A percentile compares a stretch with the other conserved stretches of the same genome.
Evolutionary conservation across 1,139 yeast genomes (phyloP).

Genomic region (Pneumocystis oryctolagi): DNA sequence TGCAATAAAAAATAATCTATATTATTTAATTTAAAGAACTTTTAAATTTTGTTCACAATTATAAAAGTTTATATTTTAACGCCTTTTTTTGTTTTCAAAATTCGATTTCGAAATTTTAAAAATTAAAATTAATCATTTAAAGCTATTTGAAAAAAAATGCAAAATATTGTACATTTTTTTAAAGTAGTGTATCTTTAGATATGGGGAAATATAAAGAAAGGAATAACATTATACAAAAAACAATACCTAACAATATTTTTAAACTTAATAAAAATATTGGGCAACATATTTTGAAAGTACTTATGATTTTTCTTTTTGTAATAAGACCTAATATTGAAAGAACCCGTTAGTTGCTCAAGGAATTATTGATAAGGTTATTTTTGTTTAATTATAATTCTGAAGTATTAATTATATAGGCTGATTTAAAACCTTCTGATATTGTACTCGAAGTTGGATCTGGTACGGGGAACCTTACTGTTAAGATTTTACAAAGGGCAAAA

Average conservation of each 20-base stretch:
- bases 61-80: no score
- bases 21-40: no score
- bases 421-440: constrained; percentile 75
- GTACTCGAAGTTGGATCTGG: constrained; percentile 98
- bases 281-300: constrained; percentile 52
- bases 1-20: no score
- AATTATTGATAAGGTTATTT: constrained; percentile 62
- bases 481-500: constrained; percentile 80
- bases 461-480: constrained; percentile 92
- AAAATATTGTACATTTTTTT: not conserved
- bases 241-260: constrained; percentile 15
- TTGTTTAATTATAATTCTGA: not conserved
- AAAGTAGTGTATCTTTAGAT: not conserved
- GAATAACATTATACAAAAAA: not conserved
- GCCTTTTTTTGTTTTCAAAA: no score
- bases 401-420: constrained; percentile 32
- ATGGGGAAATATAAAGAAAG: not conserved
- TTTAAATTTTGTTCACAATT: no score
- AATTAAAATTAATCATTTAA: not conserved
- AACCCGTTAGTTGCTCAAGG: constrained; percentile 96
- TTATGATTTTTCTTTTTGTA: not conserved
- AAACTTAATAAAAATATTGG: constrained; percentile 85
- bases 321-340: constrained; percentile 32
- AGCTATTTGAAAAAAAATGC: not conserved
- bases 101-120: not conserved